Evolutionary conservation across 1,284 basidiomycete species (phyloP).

Genomic region (Trametes polyzona): DNA sequence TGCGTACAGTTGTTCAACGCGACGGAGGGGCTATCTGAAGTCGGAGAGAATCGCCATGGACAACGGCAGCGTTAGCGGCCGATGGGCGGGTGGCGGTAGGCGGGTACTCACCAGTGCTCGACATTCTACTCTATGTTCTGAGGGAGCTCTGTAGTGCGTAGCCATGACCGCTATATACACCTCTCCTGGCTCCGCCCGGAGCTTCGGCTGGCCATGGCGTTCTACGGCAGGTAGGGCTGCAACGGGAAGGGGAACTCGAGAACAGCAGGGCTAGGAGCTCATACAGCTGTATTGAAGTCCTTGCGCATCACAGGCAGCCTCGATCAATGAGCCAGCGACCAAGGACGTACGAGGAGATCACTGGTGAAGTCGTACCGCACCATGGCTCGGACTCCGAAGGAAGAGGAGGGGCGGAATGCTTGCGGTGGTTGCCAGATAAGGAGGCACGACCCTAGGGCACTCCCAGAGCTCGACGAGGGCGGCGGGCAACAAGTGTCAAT

Average conservation of each 20-base stretch:
- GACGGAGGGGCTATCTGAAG: slow-evolving; percentile 23
- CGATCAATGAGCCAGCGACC: slow-evolving; percentile 21
- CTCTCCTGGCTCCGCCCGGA: slow-evolving; percentile 16
- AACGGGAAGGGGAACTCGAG: slow-evolving; percentile 16
- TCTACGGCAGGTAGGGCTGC: slow-evolving; percentile 10
- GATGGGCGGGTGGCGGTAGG: too few relatives aligned
- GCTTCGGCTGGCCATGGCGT: slow-evolving; percentile 12
- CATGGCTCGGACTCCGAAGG: slow-evolving; percentile 7
- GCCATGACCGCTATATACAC: slow-evolving; percentile 23
- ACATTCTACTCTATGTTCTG: slow-evolving; percentile 19
- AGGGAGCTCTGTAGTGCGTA: not conserved
- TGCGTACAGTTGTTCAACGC: slow-evolving; percentile 37
- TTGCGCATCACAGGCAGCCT: slow-evolving; percentile 25
- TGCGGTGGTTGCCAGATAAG: slow-evolving; percentile 13
- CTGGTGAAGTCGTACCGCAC: slow-evolving; percentile 11
- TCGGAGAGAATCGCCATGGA: too few relatives aligned
- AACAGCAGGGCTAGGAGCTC: slow-evolving; percentile 22
- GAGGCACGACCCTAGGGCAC: slow-evolving; percentile 16
- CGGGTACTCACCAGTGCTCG: slow-evolving; percentile 15
- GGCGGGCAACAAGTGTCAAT: slow-evolving; percentile 15
- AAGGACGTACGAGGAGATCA: slow-evolving; percentile 20
- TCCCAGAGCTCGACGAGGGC: slow-evolving; percentile 8
- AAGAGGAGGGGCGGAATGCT: slow-evolving; percentile 6
- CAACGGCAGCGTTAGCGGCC: too few relatives aligned
- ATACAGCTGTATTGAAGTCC: slow-evolving; percentile 16